phyloP scores from a whole-genome alignment of 2,329 filamentous ascomycete species.

The Raffaelea arxii region DNA sequence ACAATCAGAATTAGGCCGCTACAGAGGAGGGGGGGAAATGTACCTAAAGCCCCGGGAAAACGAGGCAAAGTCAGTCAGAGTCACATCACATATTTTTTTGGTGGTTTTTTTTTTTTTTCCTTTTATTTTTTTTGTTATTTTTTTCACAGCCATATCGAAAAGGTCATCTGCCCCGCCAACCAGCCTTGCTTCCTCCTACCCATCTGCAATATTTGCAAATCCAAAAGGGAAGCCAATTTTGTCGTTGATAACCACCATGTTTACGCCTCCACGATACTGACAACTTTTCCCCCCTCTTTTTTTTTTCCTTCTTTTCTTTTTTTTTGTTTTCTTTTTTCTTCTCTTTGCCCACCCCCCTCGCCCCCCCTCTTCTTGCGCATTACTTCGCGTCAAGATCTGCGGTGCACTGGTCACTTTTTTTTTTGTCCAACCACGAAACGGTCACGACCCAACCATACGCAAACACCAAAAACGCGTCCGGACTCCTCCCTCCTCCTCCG shows the following conservation, averaged over 20 bases:
- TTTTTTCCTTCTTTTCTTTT: background rate
- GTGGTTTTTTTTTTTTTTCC: too few relatives aligned
- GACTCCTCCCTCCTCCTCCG: too few relatives aligned
- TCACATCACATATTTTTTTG: background rate
- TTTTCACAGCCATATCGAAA: background rate
- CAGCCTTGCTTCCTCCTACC: background rate
- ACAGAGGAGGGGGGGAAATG: too few relatives aligned
- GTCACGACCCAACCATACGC: too few relatives aligned
- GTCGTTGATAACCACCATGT: conserved; percentile 1
- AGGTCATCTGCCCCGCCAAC: background rate
- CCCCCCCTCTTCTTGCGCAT: background rate
- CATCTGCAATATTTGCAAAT: conserved; percentile 1
- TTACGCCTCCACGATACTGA: conserved; percentile 2
- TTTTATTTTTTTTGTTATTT: background rate
- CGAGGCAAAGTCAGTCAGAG: too few relatives aligned
- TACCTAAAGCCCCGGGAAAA: too few relatives aligned
- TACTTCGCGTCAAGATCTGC: too few relatives aligned
- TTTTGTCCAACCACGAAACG: too few relatives aligned
- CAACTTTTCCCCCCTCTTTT: background rate
- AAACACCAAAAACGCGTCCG: too few relatives aligned
- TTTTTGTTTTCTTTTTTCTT: background rate
- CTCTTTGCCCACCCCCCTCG: background rate
- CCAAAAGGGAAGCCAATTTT: background rate
- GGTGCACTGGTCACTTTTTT: too few relatives aligned
- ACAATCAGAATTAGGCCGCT: too few relatives aligned